phyloP scores from a whole-genome alignment of 2,329 filamentous ascomycete genomes.

The Chrysoporthe austroafricana region DNA sequence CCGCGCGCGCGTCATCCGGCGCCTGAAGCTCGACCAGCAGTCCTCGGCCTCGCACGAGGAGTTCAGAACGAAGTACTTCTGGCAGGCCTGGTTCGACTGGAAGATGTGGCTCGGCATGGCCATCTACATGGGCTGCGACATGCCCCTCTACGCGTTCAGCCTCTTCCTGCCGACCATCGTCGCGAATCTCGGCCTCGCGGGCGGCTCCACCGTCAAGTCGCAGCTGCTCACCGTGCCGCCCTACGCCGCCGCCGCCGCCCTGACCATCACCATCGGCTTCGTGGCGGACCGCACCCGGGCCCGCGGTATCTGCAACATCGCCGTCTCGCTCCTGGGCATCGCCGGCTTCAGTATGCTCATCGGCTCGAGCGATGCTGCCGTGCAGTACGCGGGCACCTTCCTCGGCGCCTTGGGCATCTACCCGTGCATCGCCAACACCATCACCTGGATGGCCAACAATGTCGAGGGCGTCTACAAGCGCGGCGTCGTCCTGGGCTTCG shows the following conservation, averaged over 20 bases:
- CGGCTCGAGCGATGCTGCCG: conserved; percentile 61
- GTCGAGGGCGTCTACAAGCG: conserved; percentile 90
- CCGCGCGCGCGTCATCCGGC: conserved; percentile 67
- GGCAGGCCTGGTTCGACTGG: conserved; percentile 73
- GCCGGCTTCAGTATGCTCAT: conserved; percentile 81
- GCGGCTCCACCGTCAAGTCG: conserved; percentile 45
- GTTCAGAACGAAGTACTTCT: conserved; percentile 73
- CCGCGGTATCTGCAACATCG: conserved; percentile 81
- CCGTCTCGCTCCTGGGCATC: conserved; percentile 70
- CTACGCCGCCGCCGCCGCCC: conserved; percentile 70
- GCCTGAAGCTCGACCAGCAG: conserved; percentile 71
- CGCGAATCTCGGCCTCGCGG: conserved; percentile 43
- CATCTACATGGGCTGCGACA: conserved; percentile 53
- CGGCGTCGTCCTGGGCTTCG: conserved; percentile 82
- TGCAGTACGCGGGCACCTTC: conserved; percentile 84
- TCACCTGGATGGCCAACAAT: conserved; percentile 88
- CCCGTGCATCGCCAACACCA: conserved; percentile 83
- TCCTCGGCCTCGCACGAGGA: conserved; percentile 69
- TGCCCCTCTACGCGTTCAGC: conserved; percentile 57
- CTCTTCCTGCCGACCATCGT: conserved; percentile 64
- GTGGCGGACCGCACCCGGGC: conserved; percentile 74
- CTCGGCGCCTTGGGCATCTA: conserved; percentile 88
- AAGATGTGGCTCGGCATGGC: conserved; percentile 65
- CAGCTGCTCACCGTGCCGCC: conserved; percentile 78
- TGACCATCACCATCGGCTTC: conserved; percentile 73